Conservation (phyloP, 106 monocot species). For the Narthecium ossifragum region DNA sequence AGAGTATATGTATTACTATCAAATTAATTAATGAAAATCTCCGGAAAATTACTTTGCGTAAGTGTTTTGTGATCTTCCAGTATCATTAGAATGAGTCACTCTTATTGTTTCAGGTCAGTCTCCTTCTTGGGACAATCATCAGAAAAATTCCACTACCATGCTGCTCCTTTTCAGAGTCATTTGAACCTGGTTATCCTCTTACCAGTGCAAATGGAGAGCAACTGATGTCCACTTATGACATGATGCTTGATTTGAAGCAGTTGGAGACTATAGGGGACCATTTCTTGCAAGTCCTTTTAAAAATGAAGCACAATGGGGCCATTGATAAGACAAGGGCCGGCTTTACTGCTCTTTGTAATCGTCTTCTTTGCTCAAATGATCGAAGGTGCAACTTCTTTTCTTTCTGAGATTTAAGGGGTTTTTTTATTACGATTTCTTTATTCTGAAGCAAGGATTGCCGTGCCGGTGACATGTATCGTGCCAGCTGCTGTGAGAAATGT, state of each 20-base stretch:
- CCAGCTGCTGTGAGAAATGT: too few relatives aligned
- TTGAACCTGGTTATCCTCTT: conserved; percentile 6
- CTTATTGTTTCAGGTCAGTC: conserved; percentile 69
- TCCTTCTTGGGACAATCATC: conserved; percentile 87
- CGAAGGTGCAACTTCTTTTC: conserved; percentile 44
- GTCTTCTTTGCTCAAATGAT: conserved; percentile 97
- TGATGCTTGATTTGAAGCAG: conserved; percentile 67
- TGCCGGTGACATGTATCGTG: too few relatives aligned
- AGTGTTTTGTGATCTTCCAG: too few relatives aligned
- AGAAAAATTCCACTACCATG: conserved; percentile 88
- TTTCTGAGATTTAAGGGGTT: too few relatives aligned
- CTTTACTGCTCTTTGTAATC: conserved; percentile 95
- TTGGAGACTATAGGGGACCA: conserved; percentile 81
- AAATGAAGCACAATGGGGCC: conserved; percentile 99
- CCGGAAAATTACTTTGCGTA: too few relatives aligned
- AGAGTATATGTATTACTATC: too few relatives aligned
- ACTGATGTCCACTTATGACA: conserved; percentile 5
- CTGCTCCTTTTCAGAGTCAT: conserved; percentile 21
- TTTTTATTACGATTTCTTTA: too few relatives aligned
- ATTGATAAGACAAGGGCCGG: conserved; percentile 99
- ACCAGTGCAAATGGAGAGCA: conserved; percentile 9
- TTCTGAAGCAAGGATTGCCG: too few relatives aligned
- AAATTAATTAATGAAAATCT: too few relatives aligned
- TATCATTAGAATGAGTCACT: too few relatives aligned
- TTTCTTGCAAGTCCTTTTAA: conserved; percentile 97